Base-by-base conservation (phyloP, 768 basidiomycete genomes). In the Arthromyces matolae region DNA sequence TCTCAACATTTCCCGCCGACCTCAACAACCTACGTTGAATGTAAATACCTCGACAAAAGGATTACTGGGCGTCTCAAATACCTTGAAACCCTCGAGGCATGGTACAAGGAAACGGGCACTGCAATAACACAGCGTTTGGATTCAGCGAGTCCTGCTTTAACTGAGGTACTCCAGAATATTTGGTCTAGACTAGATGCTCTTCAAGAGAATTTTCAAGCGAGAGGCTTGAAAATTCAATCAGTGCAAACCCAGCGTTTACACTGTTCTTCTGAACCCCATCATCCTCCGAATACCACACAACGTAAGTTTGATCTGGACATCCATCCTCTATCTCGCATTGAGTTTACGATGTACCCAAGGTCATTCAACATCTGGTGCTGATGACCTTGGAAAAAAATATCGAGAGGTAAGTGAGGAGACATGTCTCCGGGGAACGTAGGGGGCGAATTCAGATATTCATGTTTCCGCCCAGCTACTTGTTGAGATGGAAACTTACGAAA, bases 401-500 rank as follows among this genome's bases (percentile, higher is more conserved):
- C 33, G 18, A 46, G 37, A 44, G 23, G 48, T 50, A 8, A 9
- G 22, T 28, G 10, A 36, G 14, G 20, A 6, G 4, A 5, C 10
- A 8, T n/a, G n/a, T n/a, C n/a, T n/a, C n/a, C n/a, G n/a, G n/a
- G n/a, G n/a, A n/a, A n/a, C n/a, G n/a, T n/a, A n/a, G n/a, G n/a
- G n/a, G n/a, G n/a, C n/a, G n/a, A n/a, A n/a, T n/a, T n/a, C n/a
- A n/a, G n/a, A n/a, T n/a, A n/a, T 29, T 5, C 8, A 42, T 7
- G 8, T 6, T 14, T n/a, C n/a, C n/a, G n/a, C n/a, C 12, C 35
- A 54, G 53, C 13, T 32, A 13, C 39, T 42, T 6, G 38, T n/a
- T 22, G 18, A 27, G n/a, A 47, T 54, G 49, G 47, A 41, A 1
- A 33, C 29, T 18, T 51, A 41, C 12, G 53, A 45, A 37, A 34